Evolutionary conservation across 2,329 filamentous ascomycete species (phyloP).

Genomic region (Aspergillus quadricinctus): DNA sequence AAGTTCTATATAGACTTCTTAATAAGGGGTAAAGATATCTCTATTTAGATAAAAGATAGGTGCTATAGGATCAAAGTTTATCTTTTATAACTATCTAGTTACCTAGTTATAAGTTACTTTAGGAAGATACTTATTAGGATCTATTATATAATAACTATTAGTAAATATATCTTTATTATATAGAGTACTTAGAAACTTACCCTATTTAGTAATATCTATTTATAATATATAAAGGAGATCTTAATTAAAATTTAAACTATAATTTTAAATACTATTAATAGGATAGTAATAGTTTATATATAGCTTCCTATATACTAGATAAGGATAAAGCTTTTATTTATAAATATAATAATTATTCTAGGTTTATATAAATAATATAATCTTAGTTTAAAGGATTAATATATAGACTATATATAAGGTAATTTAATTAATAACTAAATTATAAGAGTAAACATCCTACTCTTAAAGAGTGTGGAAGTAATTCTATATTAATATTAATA

Average conservation of each 20-base stretch:
- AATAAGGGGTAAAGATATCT: background rate
- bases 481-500: conserved; percentile 1
- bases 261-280: background rate
- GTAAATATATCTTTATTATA: background rate
- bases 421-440: conserved; percentile 6
- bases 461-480: conserved; percentile 8
- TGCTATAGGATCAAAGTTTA: conserved; percentile 7
- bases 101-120: conserved; percentile 7
- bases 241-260: background rate
- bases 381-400: conserved; percentile 4
- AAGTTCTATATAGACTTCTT: background rate
- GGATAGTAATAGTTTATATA: conserved; percentile 12
- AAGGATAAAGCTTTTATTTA: conserved; percentile 5
- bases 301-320: conserved; percentile 6
- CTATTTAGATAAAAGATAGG: background rate
- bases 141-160: background rate
- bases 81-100: conserved; percentile 4
- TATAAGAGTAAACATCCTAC: conserved; percentile 2
- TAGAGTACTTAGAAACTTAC: conserved; percentile 4
- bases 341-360: conserved; percentile 12
- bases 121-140: conserved; percentile 9
- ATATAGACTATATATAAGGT: conserved; percentile 9
- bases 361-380: conserved; percentile 5
- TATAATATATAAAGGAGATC: background rate
- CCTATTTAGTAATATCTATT: background rate